Base-by-base conservation (phyloP, 768 basidiomycete species). In the Mycena indigotica region DNA sequence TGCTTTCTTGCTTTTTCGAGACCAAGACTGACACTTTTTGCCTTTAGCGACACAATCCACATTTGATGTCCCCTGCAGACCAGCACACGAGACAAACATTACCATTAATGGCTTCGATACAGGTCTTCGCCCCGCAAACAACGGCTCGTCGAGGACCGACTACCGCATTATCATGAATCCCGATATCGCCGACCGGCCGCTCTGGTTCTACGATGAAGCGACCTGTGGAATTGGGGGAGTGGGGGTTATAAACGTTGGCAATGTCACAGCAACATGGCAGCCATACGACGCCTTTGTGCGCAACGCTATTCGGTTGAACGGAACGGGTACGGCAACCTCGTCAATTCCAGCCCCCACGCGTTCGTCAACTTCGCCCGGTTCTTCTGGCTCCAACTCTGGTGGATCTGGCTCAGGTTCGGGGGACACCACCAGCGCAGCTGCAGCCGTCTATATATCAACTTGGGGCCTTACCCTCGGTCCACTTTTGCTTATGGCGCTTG, bases 71-170 rank as follows among this genome's bases (percentile, higher is more conserved):
- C 86, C 85, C 5, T 88, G 86, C 63, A 70, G 80, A 50, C 77
- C 78, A n/a, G 75, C 75, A 2, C 79, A 83, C 64, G 66, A 73
- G 13, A 75, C 79, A 29, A 73, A 84, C 67, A 28, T 55, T 48
- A 75, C 80, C 28, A 71, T 83, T 62, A 85, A 86, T 64, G 84
- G 84, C 8, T 87, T 88, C 69, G 69, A 84, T 72, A 84, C 83
- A 10, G 72, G 72, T 57, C 77, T 81, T 68, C 80, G 83, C 52
- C 61, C 77, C 62, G 77, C 81, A 3, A 74, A 69, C 39, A 82
- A 84, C 63, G 78, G 74, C 48, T 75, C 77, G 8, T 71, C 76
- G 19, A 65, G 77, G 53, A 82, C 83, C 25, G 75, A 73, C 49
- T 74, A 83, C 35, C 29, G 67, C 24, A 73, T 85, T 38, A 72